Evolutionary conservation across 2,329 filamentous ascomycete genomes (phyloP), one percentile per base, ranked within the genome.

Genomic region (Aspergillus melleus): DNA sequence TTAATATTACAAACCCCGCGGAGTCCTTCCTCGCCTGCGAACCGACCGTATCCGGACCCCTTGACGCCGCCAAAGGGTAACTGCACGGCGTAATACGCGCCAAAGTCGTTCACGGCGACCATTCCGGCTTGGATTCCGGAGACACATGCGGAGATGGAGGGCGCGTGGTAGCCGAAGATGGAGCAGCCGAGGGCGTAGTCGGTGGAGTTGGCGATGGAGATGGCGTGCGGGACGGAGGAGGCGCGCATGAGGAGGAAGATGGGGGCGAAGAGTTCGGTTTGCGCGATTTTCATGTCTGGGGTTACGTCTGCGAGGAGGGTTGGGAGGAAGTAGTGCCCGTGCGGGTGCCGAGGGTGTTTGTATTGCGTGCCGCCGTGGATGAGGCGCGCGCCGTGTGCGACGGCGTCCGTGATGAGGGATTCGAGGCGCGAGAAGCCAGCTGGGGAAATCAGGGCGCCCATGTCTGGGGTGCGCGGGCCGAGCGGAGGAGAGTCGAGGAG

Each of bases 61-160:
- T 86, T 87, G n/a, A 91, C 87, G 56, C 93, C 95, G 42, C 95
- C 95, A 76, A 99, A 99, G 0, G 95, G 95, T 44, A 99, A 79
- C 77, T 96, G 92, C 8, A 96, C 93, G 55, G 94, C 92, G 73
- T 99, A 99, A 76, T 88, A 97, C 29, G 88, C 89, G 20, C 89
- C 95, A 71, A 99, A 99, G 79, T 99, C 95, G 74, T 99, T 99
- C 67, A 99, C 86, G 24, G 92, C 88, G 0, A 98, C 91, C 90
- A 96, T 97, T 49, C 95, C 95, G 0, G 90, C 88, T 63, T 89
- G 86, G 54, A 97, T 83, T 24, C 86, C 85, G 20, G 77, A 77
- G 1, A 94, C 86, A 29, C 96, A 86, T 16, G 79, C 79, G 16
- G 83, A 76, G 1, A 96, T 80, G 53, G 86, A 83, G 1, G 81